Percentiles rank a stretch among this genome's conserved stretches.
Evolutionary conservation across 805 yeast species (phyloP).

Genomic region (Starmerella apis): DNA sequence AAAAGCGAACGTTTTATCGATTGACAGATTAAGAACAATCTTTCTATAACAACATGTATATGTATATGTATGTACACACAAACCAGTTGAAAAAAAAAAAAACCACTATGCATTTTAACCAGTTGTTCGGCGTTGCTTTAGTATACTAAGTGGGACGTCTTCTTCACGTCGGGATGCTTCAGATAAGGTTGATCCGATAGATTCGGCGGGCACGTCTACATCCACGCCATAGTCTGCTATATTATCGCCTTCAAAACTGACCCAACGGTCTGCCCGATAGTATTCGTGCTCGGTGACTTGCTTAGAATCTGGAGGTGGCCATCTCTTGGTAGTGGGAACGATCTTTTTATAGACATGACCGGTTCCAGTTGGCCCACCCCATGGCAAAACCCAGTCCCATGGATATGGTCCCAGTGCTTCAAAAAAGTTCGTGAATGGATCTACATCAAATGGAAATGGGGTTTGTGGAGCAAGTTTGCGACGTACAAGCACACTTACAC

Average conservation of each 20-base stretch:
- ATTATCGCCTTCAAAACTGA: conserved; percentile 71
- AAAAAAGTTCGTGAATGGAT: conserved; percentile 44
- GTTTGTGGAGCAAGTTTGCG: conserved; percentile 24
- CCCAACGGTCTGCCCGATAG: conserved; percentile 46
- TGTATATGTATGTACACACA: background rate
- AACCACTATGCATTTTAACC: background rate
- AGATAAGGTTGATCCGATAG: background rate
- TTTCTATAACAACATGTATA: background rate
- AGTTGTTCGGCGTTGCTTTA: background rate
- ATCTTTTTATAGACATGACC: conserved; percentile 52
- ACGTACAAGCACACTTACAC: conserved; percentile 57
- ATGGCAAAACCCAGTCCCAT: conserved; percentile 57
- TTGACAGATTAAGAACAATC: too few species aligned
- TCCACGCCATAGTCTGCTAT: conserved; percentile 85
- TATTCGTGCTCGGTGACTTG: conserved; percentile 25
- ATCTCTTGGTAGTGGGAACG: conserved; percentile 53
- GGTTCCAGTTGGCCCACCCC: conserved; percentile 49
- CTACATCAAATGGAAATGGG: conserved; percentile 77
- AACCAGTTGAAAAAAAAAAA: background rate
- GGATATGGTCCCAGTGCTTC: conserved; percentile 45
- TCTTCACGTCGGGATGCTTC: background rate
- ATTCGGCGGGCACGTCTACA: conserved; percentile 8
- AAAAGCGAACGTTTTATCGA: too few species aligned
- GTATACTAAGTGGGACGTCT: conserved; percentile 2
- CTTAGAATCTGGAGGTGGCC: conserved; percentile 69